These are phyloP conservation scores for Entomortierella parvispora DNA, from an alignment of 192 early-diverging fungal genomes.

Conservation along the genomic window DNA sequence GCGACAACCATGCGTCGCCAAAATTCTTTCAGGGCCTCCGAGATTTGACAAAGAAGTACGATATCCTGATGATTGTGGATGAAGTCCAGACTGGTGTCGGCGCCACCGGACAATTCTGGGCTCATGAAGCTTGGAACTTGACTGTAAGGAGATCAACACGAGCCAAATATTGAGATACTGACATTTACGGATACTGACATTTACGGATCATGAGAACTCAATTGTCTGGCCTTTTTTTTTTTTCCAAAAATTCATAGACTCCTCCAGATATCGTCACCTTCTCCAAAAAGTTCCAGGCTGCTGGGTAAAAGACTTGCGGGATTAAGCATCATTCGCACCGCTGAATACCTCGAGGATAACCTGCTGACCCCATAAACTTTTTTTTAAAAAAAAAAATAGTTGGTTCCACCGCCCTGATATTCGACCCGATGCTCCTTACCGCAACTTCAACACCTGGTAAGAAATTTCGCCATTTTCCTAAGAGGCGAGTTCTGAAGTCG, in stretches of 20 bases:
- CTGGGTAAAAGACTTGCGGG: conserved; percentile 49
- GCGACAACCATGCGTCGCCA: conserved; percentile 76
- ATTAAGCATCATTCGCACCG: no score
- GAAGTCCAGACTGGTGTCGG: conserved; percentile 84
- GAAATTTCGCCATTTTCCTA: neutral
- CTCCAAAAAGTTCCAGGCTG: conserved; percentile 83
- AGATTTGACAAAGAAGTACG: conserved; percentile 62
- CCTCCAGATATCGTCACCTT: conserved; percentile 83
- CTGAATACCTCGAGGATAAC: no score
- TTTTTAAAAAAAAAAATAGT: no score
- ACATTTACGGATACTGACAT: no score
- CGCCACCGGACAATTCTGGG: conserved; percentile 80
- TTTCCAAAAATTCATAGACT: conserved; percentile 20
- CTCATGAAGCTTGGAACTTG: conserved; percentile 77
- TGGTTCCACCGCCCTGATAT: conserved; percentile 70
- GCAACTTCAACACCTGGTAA: conserved; percentile 79
- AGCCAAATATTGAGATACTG: no score
- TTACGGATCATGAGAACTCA: neutral
- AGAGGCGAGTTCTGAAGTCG: neutral
- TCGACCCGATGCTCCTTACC: conserved; percentile 68
- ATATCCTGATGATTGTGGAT: conserved; percentile 79
- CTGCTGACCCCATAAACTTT: no score
- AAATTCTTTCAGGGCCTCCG: conserved; percentile 72
- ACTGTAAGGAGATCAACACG: conserved; percentile 14
- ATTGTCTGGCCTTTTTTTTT: neutral